Evolutionary conservation across 805 yeast species (phyloP).

Genomic region (Candida awuae): DNA sequence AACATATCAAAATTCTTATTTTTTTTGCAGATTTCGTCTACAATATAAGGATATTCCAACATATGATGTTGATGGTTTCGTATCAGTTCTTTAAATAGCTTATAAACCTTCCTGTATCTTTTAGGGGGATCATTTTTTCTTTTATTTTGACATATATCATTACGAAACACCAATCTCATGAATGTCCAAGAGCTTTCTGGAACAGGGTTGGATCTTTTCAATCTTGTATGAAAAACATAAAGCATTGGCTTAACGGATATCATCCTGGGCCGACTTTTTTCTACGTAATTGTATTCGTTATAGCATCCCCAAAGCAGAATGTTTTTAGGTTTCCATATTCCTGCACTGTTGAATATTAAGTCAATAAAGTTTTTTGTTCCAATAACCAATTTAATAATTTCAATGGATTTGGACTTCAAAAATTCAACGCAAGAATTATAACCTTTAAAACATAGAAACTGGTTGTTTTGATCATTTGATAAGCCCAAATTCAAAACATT

Average conservation of each 20-base stretch:
- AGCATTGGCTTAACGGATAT: slow-evolving; percentile 16
- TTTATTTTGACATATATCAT: slow-evolving; percentile 3
- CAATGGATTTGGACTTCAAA: slow-evolving; percentile 41
- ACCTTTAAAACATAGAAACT: no score
- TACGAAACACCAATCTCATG: slow-evolving; percentile 11
- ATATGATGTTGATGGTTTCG: slow-evolving; percentile 27
- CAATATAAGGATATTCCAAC: slow-evolving; percentile 31
- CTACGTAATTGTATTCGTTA: slow-evolving; percentile 1
- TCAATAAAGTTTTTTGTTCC: slow-evolving; percentile 35
- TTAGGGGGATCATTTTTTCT: slow-evolving; percentile 14
- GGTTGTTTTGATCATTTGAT: slow-evolving; percentile 1
- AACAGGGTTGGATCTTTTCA: slow-evolving; percentile 19
- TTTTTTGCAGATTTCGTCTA: slow-evolving; percentile 27
- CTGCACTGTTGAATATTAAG: slow-evolving; percentile 31
- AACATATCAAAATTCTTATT: slow-evolving; percentile 7
- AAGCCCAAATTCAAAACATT: slow-evolving; percentile 40
- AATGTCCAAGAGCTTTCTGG: slow-evolving; percentile 12
- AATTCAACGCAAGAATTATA: slow-evolving; percentile 31
- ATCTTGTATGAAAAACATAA: slow-evolving; percentile 17
- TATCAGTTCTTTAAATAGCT: slow-evolving; percentile 20
- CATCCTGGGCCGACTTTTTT: no score
- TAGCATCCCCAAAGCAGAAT: slow-evolving; percentile 21
- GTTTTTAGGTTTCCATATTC: slow-evolving; percentile 19
- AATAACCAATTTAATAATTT: slow-evolving; percentile 30
- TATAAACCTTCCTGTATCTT: slow-evolving; percentile 19